A percentile compares a stretch with the other conserved stretches of the same genome.
Conservation (phyloP, 1,284 basidiomycete genomes). For the Malassezia slooffiae region DNA sequence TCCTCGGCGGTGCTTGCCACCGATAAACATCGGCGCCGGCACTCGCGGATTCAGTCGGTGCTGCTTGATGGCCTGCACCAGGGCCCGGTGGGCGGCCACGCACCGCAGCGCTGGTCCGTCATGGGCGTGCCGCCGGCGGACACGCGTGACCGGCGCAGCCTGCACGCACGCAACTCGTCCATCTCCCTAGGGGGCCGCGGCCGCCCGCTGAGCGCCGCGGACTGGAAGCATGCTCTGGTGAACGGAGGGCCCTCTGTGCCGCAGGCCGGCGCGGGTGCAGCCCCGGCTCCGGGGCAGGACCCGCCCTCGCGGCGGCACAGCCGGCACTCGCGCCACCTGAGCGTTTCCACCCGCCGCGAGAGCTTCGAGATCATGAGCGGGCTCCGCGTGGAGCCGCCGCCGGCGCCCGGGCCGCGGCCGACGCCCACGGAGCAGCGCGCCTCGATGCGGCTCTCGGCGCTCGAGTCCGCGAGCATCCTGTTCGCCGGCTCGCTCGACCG, state of each 20-base stretch:
- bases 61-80: neutral
- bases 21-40: constrained; percentile 3
- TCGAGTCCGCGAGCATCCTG: constrained; percentile 12
- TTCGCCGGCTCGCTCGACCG: neutral
- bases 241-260: too few relatives aligned
- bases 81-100: too few relatives aligned
- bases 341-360: constrained; percentile 11
- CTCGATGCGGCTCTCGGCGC: constrained; percentile 11
- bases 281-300: too few relatives aligned
- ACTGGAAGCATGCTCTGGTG: too few relatives aligned
- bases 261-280: too few relatives aligned
- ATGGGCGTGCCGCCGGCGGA: too few relatives aligned
- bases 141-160: neutral
- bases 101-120: neutral
- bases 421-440: neutral
- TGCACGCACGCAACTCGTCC: constrained; percentile 3
- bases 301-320: neutral
- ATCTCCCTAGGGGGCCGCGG: neutral
- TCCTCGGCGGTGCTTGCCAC: constrained; percentile 13
- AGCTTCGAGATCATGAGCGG: constrained; percentile 13
- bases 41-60: constrained; percentile 6
- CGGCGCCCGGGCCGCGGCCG: neutral
- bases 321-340: constrained; percentile 14
- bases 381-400: neutral
- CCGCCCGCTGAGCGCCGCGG: too few relatives aligned